Base-by-base conservation (phyloP, 768 basidiomycete species). In the Royoungia palumana region DNA sequence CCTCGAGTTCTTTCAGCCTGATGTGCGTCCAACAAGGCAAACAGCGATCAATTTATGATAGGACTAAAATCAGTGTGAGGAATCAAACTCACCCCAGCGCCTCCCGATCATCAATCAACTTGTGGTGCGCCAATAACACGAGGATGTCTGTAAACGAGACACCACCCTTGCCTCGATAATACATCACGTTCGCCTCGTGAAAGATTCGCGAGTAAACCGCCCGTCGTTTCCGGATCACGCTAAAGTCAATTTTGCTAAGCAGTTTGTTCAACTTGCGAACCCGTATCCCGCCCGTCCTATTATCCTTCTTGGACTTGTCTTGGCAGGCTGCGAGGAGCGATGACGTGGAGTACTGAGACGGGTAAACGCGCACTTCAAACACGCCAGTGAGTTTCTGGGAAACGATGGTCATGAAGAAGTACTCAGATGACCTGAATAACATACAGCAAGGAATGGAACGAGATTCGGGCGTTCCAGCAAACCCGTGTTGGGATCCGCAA, bases 61-160 rank as follows among this genome's bases (percentile, higher is more conserved):
- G 32, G 2, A 12, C 5, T 10, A 32, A 16, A 16, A 6, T 4
- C 14, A 10, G 25, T 13, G 14, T 14, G 30, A 13, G 2, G 32
- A 32, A 6, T 7, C 3, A 6, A 8, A 79, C 90, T 63, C 66
- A 95, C 94, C 83, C 79, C 21, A 98, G 71, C 13, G 94, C 94
- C 25, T 92, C 88, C 22, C 80, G 81, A 68, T 96, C 93, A 42
- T 90, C 79, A 54, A 97, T 92, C 44, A 98, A 71, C 66, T 90
- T 94, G 71, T 97, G 85, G 63, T 96, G 95, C 1, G 90, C 87
- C 35, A 98, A 72, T 38, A 97, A 70, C 28, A 88, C 63, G 3
- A 98, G 77, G 89, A 95, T 95, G 38, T 83, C 80, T 1, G 84
- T 89, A 73, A 97, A 97, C 20, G 90, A 88, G 51, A 98, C 91